A percentile compares a stretch with the other conserved stretches of the same genome.
These are phyloP conservation scores for Hibiscus mutabilis DNA, from an alignment of 345 rosid genomes.

Conservation along the genomic window DNA sequence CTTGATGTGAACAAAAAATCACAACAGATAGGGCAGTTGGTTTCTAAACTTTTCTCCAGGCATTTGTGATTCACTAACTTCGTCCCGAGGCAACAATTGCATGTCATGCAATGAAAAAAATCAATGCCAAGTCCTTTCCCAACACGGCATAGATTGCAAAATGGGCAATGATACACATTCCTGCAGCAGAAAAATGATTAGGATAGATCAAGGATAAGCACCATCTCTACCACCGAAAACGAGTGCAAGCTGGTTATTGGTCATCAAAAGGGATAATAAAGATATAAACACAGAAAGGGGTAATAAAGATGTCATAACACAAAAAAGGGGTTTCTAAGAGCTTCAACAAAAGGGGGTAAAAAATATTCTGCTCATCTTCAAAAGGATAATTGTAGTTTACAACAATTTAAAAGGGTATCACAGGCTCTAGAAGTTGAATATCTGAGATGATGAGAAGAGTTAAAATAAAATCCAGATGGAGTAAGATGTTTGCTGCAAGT, in stretches of 20 bases:
- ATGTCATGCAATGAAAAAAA: slow-evolving; percentile 92
- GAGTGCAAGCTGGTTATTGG: too few species aligned
- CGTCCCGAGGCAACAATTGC: slow-evolving; percentile 81
- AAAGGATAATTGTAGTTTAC: background rate
- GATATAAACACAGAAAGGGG: background rate
- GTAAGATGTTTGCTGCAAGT: background rate
- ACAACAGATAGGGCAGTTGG: slow-evolving; percentile 87
- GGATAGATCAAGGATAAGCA: background rate
- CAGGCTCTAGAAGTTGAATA: too few species aligned
- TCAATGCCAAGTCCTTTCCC: slow-evolving; percentile 85
- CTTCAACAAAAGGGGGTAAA: background rate
- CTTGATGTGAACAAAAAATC: slow-evolving; percentile 83
- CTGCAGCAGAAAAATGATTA: slow-evolving; percentile 28
- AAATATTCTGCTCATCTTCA: background rate
- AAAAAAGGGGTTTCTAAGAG: background rate
- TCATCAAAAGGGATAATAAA: background rate
- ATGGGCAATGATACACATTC: slow-evolving; percentile 80
- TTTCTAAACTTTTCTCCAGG: slow-evolving; percentile 79
- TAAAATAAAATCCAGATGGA: background rate
- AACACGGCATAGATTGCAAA: slow-evolving; percentile 88
- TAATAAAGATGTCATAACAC: background rate
- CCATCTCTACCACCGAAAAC: background rate
- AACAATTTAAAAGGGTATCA: background rate
- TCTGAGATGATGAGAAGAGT: background rate
- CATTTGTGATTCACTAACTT: slow-evolving; percentile 74